A percentile compares a stretch with the other conserved stretches of the same genome.
Conservation (phyloP, 352 stramenopile species). For the Pythium plurisporium region DNA sequence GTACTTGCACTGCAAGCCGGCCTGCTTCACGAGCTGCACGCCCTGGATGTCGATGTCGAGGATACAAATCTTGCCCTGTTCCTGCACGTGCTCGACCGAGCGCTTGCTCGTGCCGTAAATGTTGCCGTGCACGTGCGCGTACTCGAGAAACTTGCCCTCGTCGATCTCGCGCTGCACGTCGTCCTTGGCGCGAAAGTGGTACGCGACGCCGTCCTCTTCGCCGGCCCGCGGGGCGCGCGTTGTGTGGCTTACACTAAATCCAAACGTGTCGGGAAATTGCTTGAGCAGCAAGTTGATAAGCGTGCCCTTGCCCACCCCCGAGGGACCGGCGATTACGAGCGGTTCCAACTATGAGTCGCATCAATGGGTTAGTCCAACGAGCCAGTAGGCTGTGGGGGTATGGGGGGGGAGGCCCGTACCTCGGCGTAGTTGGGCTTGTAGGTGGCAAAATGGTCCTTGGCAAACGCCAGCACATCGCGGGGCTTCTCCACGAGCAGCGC, state of each 20-base stretch:
- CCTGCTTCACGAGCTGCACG: constrained; percentile 91
- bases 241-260: constrained; percentile 97
- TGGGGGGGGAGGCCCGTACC: too few species aligned
- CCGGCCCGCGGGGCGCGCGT: constrained; percentile 91
- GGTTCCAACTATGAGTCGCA: constrained; percentile 45
- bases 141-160: constrained; percentile 95
- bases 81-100: constrained; percentile 90
- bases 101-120: constrained; percentile 96
- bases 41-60: constrained; percentile 99
- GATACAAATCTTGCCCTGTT: constrained; percentile 96
- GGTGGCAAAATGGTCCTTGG: constrained; percentile 72
- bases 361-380: neutral
- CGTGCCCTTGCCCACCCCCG: constrained; percentile 94
- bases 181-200: constrained; percentile 95
- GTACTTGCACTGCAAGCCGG: constrained; percentile 89
- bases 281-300: constrained; percentile 92
- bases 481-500: constrained; percentile 86
- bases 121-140: constrained; percentile 97
- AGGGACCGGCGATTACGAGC: constrained; percentile 89
- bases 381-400: too few species aligned
- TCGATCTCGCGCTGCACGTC: constrained; percentile 93
- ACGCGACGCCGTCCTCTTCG: constrained; percentile 95
- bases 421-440: constrained; percentile 52
- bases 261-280: constrained; percentile 85
- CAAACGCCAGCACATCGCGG: constrained; percentile 74